Evolutionary conservation across 768 basidiomycete genomes (phyloP).

Genomic region (Punctularia strigosozonata): DNA sequence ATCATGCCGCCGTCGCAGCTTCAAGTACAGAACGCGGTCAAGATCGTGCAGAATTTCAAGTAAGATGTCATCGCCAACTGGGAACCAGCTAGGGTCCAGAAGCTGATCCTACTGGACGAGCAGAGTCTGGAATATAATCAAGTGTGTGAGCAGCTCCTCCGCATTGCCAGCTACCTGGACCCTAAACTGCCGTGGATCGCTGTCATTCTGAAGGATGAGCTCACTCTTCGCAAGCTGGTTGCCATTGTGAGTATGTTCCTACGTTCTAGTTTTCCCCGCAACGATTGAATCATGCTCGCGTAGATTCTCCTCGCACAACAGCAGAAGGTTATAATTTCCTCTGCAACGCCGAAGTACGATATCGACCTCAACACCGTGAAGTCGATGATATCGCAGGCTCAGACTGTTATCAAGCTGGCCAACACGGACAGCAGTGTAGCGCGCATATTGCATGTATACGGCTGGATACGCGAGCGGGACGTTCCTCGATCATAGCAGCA

Average conservation of each 20-base stretch:
- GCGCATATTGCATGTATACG: no score
- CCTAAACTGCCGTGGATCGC: slow-evolving; percentile 34
- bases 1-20: background rate
- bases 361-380: slow-evolving; percentile 4
- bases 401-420: slow-evolving; percentile 18
- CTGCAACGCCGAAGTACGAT: slow-evolving; percentile 22
- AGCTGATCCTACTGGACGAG: slow-evolving; percentile 28
- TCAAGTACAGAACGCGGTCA: background rate
- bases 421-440: background rate
- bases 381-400: slow-evolving; percentile 31
- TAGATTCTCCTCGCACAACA: slow-evolving; percentile 17
- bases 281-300: slow-evolving; percentile 5
- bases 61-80: background rate
- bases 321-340: slow-evolving; percentile 28
- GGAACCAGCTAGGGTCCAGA: background rate
- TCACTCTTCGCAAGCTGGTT: slow-evolving; percentile 34
- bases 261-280: slow-evolving; percentile 2
- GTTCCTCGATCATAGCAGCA: no score
- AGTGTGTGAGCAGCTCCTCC: slow-evolving; percentile 37
- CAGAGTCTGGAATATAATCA: slow-evolving; percentile 41
- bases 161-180: slow-evolving; percentile 36
- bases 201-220: slow-evolving; percentile 35
- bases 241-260: slow-evolving; percentile 34
- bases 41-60: background rate
- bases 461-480: no score